A percentile compares a stretch with the other conserved stretches of the same genome.
phyloP scores from a whole-genome alignment of 2,329 filamentous ascomycete genomes.

The Elsinoe batatas region DNA sequence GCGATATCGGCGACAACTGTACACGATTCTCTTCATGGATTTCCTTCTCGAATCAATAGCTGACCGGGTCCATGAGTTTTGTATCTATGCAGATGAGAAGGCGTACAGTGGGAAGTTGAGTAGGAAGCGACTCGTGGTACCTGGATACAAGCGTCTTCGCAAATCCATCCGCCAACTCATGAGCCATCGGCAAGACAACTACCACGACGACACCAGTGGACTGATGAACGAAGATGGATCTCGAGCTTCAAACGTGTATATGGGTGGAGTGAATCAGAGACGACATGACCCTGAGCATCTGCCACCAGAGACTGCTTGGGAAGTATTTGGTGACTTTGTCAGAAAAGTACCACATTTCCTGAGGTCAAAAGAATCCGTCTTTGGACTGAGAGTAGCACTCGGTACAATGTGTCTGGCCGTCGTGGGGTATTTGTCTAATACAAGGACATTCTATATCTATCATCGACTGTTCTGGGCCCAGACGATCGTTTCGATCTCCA shows the following conservation, averaged over 20 bases:
- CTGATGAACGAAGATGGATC: conserved; percentile 43
- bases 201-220: conserved; percentile 45
- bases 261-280: conserved; percentile 54
- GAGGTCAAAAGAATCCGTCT: conserved; percentile 54
- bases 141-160: conserved; percentile 49
- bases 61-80: conserved; percentile 53
- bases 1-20: conserved; percentile 57
- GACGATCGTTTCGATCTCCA: conserved; percentile 61
- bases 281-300: conserved; percentile 67
- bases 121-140: conserved; percentile 54
- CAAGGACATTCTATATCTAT: conserved; percentile 57
- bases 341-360: conserved; percentile 51
- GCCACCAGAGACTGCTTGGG: conserved; percentile 49
- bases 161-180: conserved; percentile 56
- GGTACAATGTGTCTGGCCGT: conserved; percentile 66
- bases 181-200: conserved; percentile 37
- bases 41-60: conserved; percentile 54
- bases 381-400: conserved; percentile 61
- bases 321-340: conserved; percentile 53
- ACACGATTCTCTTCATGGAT: conserved; percentile 60
- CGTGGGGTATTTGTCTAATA: conserved; percentile 52
- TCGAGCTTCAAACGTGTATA: conserved; percentile 45
- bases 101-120: conserved; percentile 54
- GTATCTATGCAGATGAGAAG: conserved; percentile 55
- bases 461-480: conserved; percentile 68